Percentiles rank a stretch among this genome's conserved stretches.
Conservation (phyloP, 1,139 yeast species). For the Sugiyamaella paludigena region DNA sequence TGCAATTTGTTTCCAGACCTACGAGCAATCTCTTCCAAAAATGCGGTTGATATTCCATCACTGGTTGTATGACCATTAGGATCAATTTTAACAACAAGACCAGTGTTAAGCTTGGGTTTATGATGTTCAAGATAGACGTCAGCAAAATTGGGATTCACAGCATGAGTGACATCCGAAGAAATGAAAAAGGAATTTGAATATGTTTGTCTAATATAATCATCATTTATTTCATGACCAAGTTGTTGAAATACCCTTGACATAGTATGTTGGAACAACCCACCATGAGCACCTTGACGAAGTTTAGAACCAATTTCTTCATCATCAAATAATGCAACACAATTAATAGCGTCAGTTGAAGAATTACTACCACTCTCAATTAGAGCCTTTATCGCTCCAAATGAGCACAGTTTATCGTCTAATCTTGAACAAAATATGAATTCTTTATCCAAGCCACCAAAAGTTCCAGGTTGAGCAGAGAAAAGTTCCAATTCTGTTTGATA, state of each 20-base stretch:
- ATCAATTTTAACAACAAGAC: constrained; percentile 63
- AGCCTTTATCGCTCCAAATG: constrained; percentile 72
- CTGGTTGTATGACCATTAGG: constrained; percentile 72
- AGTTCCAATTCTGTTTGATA: constrained; percentile 82
- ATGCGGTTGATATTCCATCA: constrained; percentile 59
- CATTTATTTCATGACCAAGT: constrained; percentile 52
- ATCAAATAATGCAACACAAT: constrained; percentile 77
- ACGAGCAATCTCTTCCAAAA: constrained; percentile 57
- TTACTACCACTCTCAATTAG: constrained; percentile 36
- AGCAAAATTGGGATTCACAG: constrained; percentile 84
- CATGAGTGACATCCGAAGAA: constrained; percentile 93
- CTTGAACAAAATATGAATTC: constrained; percentile 87
- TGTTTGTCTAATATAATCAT: constrained; percentile 30
- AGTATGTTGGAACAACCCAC: constrained; percentile 77
- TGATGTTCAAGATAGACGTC: constrained; percentile 60
- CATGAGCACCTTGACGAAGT: constrained; percentile 91
- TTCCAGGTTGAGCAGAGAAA: constrained; percentile 74
- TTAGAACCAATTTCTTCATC: constrained; percentile 91
- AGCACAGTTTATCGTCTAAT: constrained; percentile 82
- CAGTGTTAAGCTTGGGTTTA: constrained; percentile 70
- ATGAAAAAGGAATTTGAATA: constrained; percentile 69
- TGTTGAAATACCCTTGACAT: constrained; percentile 60
- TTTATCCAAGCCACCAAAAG: constrained; percentile 77
- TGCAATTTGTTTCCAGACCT: constrained; percentile 57
- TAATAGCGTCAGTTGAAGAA: constrained; percentile 54